Percentiles rank a stretch among this genome's conserved stretches.
These are phyloP conservation scores for Pseudocercospora fuligena DNA, from an alignment of 2,329 filamentous ascomycete species.

Conservation along the genomic window DNA sequence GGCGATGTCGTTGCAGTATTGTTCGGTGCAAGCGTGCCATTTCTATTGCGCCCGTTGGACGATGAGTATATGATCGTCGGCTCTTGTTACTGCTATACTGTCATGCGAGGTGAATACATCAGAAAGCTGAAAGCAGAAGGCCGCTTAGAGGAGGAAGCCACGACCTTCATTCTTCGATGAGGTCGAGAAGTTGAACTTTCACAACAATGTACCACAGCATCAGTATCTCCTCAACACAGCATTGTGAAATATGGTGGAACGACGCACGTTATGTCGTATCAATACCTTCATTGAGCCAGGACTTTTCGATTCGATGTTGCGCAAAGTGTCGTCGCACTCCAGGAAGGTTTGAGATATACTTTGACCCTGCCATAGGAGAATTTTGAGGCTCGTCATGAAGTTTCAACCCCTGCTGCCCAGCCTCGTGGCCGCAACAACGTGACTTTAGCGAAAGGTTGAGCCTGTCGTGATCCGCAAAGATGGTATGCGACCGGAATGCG, in stretches of 20 bases:
- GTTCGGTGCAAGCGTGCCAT: background rate
- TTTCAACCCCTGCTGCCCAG: background rate
- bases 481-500: slow-evolving; percentile 3
- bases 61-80: background rate
- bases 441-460: background rate
- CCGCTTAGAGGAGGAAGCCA: background rate
- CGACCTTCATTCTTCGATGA: background rate
- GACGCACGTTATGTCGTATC: background rate
- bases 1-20: background rate
- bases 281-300: background rate
- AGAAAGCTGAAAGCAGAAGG: background rate
- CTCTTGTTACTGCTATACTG: background rate
- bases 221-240: background rate
- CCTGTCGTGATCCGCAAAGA: background rate
- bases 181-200: background rate
- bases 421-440: background rate
- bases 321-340: background rate
- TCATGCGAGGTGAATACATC: background rate
- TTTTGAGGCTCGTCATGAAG: background rate
- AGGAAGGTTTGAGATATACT: slow-evolving; percentile 11
- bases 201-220: background rate
- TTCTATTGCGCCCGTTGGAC: background rate
- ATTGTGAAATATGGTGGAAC: background rate
- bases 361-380: background rate
- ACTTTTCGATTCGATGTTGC: background rate